Evolutionary conservation across 2,329 filamentous ascomycete species (phyloP), one percentile per base, ranked within the genome.

Genomic region (Stemphylium lycopersici): DNA sequence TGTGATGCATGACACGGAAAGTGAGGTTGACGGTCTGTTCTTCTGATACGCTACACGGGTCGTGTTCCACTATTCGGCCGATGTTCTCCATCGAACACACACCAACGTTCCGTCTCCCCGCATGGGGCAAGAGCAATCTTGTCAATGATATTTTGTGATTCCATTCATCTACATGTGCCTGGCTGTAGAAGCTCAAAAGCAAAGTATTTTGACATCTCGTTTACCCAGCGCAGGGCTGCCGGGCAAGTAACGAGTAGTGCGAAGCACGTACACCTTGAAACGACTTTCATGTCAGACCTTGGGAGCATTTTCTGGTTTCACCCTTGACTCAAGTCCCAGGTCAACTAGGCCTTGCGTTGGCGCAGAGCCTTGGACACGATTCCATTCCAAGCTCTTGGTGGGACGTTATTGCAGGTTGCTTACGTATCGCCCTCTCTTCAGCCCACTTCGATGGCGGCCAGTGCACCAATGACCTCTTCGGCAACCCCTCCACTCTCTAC

Each of bases 381-480:
- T 32, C 42, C 13, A 18, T 34, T n/a, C 42, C 34, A 12, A 52
- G 32, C 29, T 39, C 29, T 34, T 44, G 34, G 26, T 46, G 37
- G 11, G 26, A 44, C 16, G 22, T 51, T 32, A 22, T 36, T 41
- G 41, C 37, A 44, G 41, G 48, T 46, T 31, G 26, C 8, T 20
- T 40, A 36, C 22, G 44, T 37, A 37, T 20, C 26, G 32, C 31
- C 16, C 37, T 51, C 15, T 46, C 40, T 66, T 72, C 69, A 73
- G 6, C 69, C 71, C 2, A 72, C 62, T 43, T 92, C 89, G 39
- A 95, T 90, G 15, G 83, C 85, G 58, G 93, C 88, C 63, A 98
- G 77, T 0, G 89, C 93, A 58, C 89, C 86, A 70, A 98, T 80
- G 5, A 97, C 89, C 74, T 97, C 93, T 62, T 93, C 87, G 3